Evolutionary conservation across 2,329 filamentous ascomycete genomes (phyloP), one percentile per base, ranked within the genome.

Genomic region (Fusarium tricinctum): DNA sequence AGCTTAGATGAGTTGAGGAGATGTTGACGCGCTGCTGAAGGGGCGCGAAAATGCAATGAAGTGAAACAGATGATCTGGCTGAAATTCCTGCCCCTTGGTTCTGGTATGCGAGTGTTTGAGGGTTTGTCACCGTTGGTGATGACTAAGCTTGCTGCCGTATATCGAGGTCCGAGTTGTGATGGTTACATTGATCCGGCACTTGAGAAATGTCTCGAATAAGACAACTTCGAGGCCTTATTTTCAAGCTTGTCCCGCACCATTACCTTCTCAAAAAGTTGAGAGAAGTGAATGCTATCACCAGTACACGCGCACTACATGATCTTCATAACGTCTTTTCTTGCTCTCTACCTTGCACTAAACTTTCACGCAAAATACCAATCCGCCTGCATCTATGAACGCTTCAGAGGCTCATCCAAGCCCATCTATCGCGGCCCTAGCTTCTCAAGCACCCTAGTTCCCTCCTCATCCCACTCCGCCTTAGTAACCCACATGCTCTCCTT

Each of bases 401-500:
- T 55, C 48, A 49, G 26, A 44, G 38, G 44, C 55, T 54, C 28
- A 15, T 15, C 19, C 15, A n/a, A 10, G 28, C 30, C 17, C 32
- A 55, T 73, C 78, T 86, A 96, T 88, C 95, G 90, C 50, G 94
- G 93, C 15, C 96, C 96, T 74, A 99, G 85, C 86, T 98, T 99
- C 83, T 97, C 93, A 77, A 99, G 82, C 63, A 92, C 90, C 59
- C 91, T 87, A 38, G 91, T 78, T 39, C 96, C 96, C 79, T 97
- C 91, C 82, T 99, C 96, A 76, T 96, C 88, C 96, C 96, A 99
- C 82, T 99, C 96, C 76, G 92, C 87, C 86, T 97, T 97, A 73
- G 91, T 92, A 76, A 99, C 94, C 96, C 96, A 99, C 96, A 98
- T 98, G 79, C 91, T 92, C 80, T 97, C 93, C 84, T 97, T 98